phyloP scores from a whole-genome alignment of 2,329 filamentous ascomycete species.

The Fusarium tupiense region DNA sequence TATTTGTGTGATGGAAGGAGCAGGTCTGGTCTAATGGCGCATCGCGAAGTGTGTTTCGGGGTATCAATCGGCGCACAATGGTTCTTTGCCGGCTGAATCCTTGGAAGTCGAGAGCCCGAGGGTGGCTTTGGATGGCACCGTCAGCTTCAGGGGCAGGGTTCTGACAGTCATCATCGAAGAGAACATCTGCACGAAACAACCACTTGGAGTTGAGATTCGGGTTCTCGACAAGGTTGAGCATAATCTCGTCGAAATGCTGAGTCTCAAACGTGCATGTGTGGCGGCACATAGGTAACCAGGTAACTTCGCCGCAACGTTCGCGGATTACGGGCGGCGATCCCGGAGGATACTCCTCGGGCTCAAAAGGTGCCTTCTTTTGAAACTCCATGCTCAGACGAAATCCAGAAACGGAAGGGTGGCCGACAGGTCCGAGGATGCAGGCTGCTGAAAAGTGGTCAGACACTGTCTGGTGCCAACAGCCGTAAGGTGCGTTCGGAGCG shows the following conservation, averaged over 20 bases:
- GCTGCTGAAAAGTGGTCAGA: slow-evolving; percentile 11
- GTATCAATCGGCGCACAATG: slow-evolving; percentile 81
- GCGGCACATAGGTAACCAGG: slow-evolving; percentile 65
- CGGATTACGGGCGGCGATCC: slow-evolving; percentile 42
- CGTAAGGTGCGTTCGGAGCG: not conserved
- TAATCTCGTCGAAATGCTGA: slow-evolving; percentile 70
- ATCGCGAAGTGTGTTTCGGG: slow-evolving; percentile 83
- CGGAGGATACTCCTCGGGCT: slow-evolving; percentile 44
- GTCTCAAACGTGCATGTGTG: slow-evolving; percentile 71
- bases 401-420: not conserved
- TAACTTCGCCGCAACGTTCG: slow-evolving; percentile 33
- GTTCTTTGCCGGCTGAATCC: slow-evolving; percentile 62
- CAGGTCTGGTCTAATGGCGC: slow-evolving; percentile 83
- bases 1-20: slow-evolving; percentile 66
- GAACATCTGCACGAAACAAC: slow-evolving; percentile 81
- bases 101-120: slow-evolving; percentile 22
- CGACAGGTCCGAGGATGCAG: slow-evolving; percentile 6
- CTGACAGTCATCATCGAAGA: slow-evolving; percentile 53
- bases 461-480: not conserved
- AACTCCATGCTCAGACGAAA: slow-evolving; percentile 26
- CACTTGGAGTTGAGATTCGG: slow-evolving; percentile 83
- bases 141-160: not conserved
- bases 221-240: slow-evolving; percentile 79
- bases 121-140: not conserved
- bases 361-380: slow-evolving; percentile 40